These are phyloP conservation scores for Salvia sclarea DNA, from an alignment of 305 asterid species.

Conservation along the genomic window DNA sequence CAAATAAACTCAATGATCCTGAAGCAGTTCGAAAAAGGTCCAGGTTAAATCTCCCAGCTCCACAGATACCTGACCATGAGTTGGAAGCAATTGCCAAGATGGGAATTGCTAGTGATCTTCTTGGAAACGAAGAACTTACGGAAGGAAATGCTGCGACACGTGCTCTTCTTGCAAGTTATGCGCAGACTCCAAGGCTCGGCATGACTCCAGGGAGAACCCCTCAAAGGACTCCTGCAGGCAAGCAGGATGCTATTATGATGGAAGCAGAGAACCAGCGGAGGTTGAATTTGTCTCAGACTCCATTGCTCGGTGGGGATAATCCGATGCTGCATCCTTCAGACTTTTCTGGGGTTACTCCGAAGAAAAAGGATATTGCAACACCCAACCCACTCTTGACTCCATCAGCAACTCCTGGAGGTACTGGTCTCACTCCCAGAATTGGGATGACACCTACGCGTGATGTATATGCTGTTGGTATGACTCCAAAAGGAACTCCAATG, in stretches of 20 bases:
- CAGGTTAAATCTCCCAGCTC: conserved; percentile 85
- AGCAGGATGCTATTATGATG: conserved; percentile 96
- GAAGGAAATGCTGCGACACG: conserved; percentile 96
- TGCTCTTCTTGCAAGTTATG: conserved; percentile 88
- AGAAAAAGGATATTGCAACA: conserved; percentile 77
- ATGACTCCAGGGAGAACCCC: conserved; percentile 91
- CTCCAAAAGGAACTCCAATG: conserved; percentile 91
- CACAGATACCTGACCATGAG: conserved; percentile 95
- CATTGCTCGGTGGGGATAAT: conserved; percentile 95
- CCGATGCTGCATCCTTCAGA: conserved; percentile 96
- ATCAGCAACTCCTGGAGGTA: conserved; percentile 68
- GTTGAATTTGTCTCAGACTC: conserved; percentile 82
- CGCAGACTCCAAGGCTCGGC: conserved; percentile 86
- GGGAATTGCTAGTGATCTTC: conserved; percentile 84
- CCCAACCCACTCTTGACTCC: conserved; percentile 95
- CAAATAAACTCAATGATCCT: conserved; percentile 95
- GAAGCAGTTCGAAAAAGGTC: conserved; percentile 87
- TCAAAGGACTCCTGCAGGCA: conserved; percentile 88
- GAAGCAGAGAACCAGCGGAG: conserved; percentile 96
- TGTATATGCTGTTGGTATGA: conserved; percentile 60
- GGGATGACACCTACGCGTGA: conserved; percentile 88
- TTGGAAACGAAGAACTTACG: conserved; percentile 75
- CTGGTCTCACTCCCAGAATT: conserved; percentile 74
- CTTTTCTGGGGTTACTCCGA: conserved; percentile 98
- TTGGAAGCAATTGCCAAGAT: conserved; percentile 94